A percentile compares a stretch with the other conserved stretches of the same genome.
Evolutionary conservation across 352 stramenopile species (phyloP).

Genomic region (Globisporangium barbulae): DNA sequence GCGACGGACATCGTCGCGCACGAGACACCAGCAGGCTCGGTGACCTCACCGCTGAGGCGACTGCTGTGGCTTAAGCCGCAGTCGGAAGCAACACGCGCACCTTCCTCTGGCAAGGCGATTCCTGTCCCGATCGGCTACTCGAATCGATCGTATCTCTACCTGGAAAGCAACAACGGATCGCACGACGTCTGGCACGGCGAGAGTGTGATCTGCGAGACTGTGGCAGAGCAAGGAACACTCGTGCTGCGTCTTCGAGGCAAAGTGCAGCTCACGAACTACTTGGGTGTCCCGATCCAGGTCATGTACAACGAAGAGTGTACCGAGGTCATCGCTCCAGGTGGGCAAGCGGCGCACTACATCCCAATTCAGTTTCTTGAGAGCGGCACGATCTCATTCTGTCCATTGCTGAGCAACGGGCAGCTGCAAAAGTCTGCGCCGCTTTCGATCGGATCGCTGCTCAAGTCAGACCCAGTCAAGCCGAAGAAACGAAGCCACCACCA

Average conservation of each 20-base stretch:
- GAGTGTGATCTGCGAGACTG: slow-evolving; percentile 83
- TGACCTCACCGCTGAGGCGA: slow-evolving; percentile 69
- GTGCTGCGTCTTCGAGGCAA: slow-evolving; percentile 76
- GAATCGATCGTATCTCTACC: slow-evolving; percentile 80
- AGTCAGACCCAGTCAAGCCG: slow-evolving; percentile 26
- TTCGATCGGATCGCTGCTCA: slow-evolving; percentile 58
- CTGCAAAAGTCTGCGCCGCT: slow-evolving; percentile 56
- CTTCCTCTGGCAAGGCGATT: slow-evolving; percentile 58
- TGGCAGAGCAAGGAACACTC: slow-evolving; percentile 81
- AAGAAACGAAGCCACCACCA: slow-evolving; percentile 28
- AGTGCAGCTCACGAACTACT: slow-evolving; percentile 75
- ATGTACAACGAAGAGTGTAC: slow-evolving; percentile 68
- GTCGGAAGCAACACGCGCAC: slow-evolving; percentile 34
- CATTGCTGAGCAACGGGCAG: slow-evolving; percentile 52
- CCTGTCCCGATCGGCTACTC: slow-evolving; percentile 86
- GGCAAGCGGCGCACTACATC: slow-evolving; percentile 59
- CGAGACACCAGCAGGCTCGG: slow-evolving; percentile 76
- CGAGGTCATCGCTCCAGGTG: slow-evolving; percentile 49
- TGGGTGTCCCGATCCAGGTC: slow-evolving; percentile 66
- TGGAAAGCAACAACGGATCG: slow-evolving; percentile 61
- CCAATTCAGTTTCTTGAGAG: slow-evolving; percentile 77
- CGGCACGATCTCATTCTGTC: slow-evolving; percentile 68
- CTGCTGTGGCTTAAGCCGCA: slow-evolving; percentile 78
- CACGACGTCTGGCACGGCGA: slow-evolving; percentile 71
- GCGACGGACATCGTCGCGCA: slow-evolving; percentile 80